These are phyloP conservation scores for Apiospora sp. DNA, from an alignment of 2,329 filamentous ascomycete species.

Conservation along the genomic window DNA sequence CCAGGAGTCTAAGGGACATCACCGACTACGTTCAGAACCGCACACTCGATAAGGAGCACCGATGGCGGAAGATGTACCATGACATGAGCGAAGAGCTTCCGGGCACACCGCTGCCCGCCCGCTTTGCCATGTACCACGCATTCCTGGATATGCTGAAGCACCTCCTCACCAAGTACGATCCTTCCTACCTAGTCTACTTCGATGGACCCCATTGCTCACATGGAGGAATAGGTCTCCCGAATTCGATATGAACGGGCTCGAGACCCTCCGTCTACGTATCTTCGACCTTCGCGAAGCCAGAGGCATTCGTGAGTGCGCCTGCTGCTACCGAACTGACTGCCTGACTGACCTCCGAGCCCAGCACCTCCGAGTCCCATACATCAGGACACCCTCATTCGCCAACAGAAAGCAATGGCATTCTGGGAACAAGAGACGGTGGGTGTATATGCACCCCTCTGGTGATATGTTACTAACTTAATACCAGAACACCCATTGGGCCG, in stretches of 20 bases:
- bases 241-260: conserved; percentile 64
- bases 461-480: conserved; percentile 7
- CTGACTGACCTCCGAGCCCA: conserved; percentile 23
- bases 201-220: conserved; percentile 30
- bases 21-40: conserved; percentile 59
- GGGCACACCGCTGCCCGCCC: conserved; percentile 57
- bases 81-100: conserved; percentile 60
- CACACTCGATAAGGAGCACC: conserved; percentile 53
- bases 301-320: conserved; percentile 55
- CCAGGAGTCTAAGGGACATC: conserved; percentile 62
- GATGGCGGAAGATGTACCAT: conserved; percentile 68
- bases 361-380: conserved; percentile 39
- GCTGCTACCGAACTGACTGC: conserved; percentile 8
- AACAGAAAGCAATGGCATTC: conserved; percentile 38
- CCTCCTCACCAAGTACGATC: conserved; percentile 55
- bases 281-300: conserved; percentile 61
- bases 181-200: neutral
- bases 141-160: conserved; percentile 59
- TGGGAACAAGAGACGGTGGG: conserved; percentile 40
- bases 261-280: conserved; percentile 56
- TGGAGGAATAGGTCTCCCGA: conserved; percentile 51
- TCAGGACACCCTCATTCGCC: conserved; percentile 33
- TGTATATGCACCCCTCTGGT: conserved; percentile 3
- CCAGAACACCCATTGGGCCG: conserved; percentile 66
- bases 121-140: conserved; percentile 64